These are phyloP conservation scores for Cyclospora cayetanensis DNA, from an alignment of 169 alveolate species.

Conservation along the genomic window DNA sequence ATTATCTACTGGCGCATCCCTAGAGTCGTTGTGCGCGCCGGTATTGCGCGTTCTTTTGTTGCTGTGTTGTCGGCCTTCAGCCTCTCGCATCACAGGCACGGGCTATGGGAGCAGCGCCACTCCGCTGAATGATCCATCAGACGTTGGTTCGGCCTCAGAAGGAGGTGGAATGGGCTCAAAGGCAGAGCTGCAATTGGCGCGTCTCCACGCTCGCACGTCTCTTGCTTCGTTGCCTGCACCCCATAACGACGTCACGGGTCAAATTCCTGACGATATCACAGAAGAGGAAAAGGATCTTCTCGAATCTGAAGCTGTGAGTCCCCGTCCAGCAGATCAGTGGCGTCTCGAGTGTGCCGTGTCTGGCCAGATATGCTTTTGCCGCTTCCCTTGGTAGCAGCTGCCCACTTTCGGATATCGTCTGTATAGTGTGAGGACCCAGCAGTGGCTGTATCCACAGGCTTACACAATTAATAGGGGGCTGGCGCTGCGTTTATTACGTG, in stretches of 20 bases:
- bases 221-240: conserved; percentile 65
- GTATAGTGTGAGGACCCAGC: no score
- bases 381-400: no score
- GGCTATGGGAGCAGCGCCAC: conserved; percentile 64
- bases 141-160: conserved; percentile 51
- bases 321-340: not conserved
- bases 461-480: no score
- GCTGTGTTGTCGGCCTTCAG: not conserved
- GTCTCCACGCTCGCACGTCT: conserved; percentile 48
- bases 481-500: no score
- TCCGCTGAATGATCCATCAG: conserved; percentile 49
- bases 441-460: no score
- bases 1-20: no score
- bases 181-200: conserved; percentile 56
- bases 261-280: conserved; percentile 39
- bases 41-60: no score
- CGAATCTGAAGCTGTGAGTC: conserved; percentile 51
- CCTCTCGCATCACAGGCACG: conserved; percentile 50
- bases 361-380: not conserved
- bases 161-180: conserved; percentile 65
- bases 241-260: conserved; percentile 55
- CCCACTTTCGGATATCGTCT: no score
- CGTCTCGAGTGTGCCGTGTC: not conserved
- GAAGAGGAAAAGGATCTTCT: conserved; percentile 59
- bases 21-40: no score